Percentiles rank a stretch among this genome's conserved stretches.
Conservation (phyloP, 371 early-diverging fungal genomes). For the Thermomucor indicae-seudaticae region DNA sequence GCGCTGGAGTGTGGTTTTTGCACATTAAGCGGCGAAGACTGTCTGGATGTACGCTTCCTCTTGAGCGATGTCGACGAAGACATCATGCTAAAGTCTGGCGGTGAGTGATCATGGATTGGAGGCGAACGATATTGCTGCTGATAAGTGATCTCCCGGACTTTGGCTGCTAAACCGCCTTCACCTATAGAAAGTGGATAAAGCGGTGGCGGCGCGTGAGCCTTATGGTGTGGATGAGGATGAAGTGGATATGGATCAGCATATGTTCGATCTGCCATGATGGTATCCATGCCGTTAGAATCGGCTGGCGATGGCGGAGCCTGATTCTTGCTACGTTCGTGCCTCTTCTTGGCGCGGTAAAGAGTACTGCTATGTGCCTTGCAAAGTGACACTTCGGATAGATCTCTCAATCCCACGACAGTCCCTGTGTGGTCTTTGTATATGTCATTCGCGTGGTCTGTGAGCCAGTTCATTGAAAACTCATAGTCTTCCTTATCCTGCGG, state of each 20-base stretch:
- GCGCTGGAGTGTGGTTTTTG: slow-evolving; percentile 22
- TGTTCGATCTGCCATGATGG: slow-evolving; percentile 3
- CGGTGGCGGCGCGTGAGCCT: slow-evolving; percentile 2
- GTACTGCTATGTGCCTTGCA: slow-evolving; percentile 52
- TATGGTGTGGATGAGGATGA: slow-evolving; percentile 2
- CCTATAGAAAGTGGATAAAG: slow-evolving; percentile 6
- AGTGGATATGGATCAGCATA: slow-evolving; percentile 13
- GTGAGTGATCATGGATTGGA: too few relatives aligned
- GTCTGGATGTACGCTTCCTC: slow-evolving; percentile 20
- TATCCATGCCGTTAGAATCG: slow-evolving; percentile 26
- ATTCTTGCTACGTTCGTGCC: slow-evolving; percentile 27
- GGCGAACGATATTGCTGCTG: too few relatives aligned
- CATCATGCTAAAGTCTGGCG: slow-evolving; percentile 28
- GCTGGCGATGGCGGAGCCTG: slow-evolving; percentile 44
- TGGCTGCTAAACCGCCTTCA: slow-evolving; percentile 31
- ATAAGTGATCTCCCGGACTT: slow-evolving; percentile 28
- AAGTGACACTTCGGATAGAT: slow-evolving; percentile 41
- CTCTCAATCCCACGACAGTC: slow-evolving; percentile 24
- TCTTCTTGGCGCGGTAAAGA: slow-evolving; percentile 48
- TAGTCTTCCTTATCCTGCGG: slow-evolving; percentile 41
- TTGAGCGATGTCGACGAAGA: slow-evolving; percentile 29
- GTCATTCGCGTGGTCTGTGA: slow-evolving; percentile 36
- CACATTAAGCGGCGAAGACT: not conserved
- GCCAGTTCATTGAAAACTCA: slow-evolving; percentile 41
- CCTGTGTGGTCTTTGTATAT: slow-evolving; percentile 34